Evolutionary conservation across 257 asterid species (phyloP).

Genomic region (Penstemon eatonii): DNA sequence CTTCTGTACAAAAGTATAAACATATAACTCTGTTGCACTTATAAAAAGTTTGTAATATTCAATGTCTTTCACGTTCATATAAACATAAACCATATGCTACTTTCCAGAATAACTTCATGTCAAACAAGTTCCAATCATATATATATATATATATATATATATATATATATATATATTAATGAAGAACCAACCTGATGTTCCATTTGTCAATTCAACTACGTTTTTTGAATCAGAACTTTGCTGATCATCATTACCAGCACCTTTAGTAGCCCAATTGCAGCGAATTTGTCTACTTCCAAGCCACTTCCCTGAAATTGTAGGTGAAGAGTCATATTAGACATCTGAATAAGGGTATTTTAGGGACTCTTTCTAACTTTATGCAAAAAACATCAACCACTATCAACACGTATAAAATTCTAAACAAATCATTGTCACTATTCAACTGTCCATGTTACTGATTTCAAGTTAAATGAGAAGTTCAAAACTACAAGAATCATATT

Average conservation of each 20-base stretch:
- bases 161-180: neutral
- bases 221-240: conserved; percentile 56
- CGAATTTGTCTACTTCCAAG: conserved; percentile 92
- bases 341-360: no score
- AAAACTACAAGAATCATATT: no score
- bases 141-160: neutral
- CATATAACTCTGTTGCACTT: neutral
- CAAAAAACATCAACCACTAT: neutral
- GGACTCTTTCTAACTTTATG: no score
- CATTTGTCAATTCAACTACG: conserved; percentile 61
- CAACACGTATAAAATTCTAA: neutral
- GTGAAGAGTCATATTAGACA: neutral
- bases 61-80: neutral
- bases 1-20: conserved; percentile 49
- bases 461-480: no score
- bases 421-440: conserved; percentile 5
- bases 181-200: conserved; percentile 54
- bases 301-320: conserved; percentile 59
- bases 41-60: neutral
- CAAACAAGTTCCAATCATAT: neutral
- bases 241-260: conserved; percentile 69
- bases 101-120: neutral
- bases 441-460: neutral
- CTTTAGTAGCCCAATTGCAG: conserved; percentile 37
- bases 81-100: neutral